These are phyloP conservation scores for Saccharomycopsis fodiens DNA, from an alignment of 805 yeast genomes.

Conservation along the genomic window DNA sequence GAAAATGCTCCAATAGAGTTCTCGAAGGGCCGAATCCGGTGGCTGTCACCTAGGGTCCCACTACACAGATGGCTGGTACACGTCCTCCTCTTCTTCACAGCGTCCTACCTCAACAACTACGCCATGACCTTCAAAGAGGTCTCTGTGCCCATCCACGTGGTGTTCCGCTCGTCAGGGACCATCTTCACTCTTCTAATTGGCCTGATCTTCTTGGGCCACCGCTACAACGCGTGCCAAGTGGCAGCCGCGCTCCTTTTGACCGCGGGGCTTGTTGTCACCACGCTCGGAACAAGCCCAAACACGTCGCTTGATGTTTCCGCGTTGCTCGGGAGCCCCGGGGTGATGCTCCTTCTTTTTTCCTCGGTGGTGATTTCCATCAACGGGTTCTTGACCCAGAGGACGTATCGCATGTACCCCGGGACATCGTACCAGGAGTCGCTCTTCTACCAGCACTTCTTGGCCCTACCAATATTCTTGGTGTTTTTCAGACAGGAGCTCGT, in stretches of 20 bases:
- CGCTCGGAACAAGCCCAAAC: slow-evolving; percentile 19
- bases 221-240: slow-evolving; percentile 39
- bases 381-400: slow-evolving; percentile 49
- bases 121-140: slow-evolving; percentile 46
- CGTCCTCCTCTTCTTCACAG: slow-evolving; percentile 42
- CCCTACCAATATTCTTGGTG: slow-evolving; percentile 44
- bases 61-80: slow-evolving; percentile 36
- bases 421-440: slow-evolving; percentile 51
- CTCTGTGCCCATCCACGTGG: slow-evolving; percentile 60
- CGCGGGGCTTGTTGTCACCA: slow-evolving; percentile 44
- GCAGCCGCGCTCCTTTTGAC: slow-evolving; percentile 45
- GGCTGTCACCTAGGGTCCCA: slow-evolving; percentile 34
- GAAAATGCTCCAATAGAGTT: slow-evolving; percentile 35
- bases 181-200: slow-evolving; percentile 56
- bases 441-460: slow-evolving; percentile 51
- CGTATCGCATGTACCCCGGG: slow-evolving; percentile 35
- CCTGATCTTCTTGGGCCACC: slow-evolving; percentile 35
- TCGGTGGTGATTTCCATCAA: slow-evolving; percentile 47
- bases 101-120: slow-evolving; percentile 48
- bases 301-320: background rate
- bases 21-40: slow-evolving; percentile 28
- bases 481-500: slow-evolving; percentile 25
- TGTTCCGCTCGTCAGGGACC: slow-evolving; percentile 57
- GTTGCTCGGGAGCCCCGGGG: slow-evolving; percentile 25
- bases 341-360: slow-evolving; percentile 37